Evolutionary conservation across 108 stramenopile species (phyloP).

Genomic region (Phaeodactylum tricornutum): DNA sequence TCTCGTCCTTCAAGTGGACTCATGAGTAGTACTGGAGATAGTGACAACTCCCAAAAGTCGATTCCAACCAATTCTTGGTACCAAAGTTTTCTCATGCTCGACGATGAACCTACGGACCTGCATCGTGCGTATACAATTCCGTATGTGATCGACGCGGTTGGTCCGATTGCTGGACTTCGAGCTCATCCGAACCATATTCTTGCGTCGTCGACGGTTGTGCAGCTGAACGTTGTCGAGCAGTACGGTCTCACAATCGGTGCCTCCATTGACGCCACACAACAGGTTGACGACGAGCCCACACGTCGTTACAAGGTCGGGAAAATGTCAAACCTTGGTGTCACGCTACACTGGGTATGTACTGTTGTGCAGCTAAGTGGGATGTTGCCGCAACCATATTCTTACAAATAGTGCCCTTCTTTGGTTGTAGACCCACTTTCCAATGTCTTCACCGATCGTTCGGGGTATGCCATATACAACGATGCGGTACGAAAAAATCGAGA

Average conservation of each 20-base stretch:
- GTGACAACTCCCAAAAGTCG: conserved; percentile 3
- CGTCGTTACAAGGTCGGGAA: conserved; percentile 16
- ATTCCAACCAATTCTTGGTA: conserved; percentile 81
- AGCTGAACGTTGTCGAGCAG: conserved; percentile 39
- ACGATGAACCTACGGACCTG: conserved; percentile 31
- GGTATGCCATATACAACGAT: conserved; percentile 88
- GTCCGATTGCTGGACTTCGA: conserved; percentile 64
- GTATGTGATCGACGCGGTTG: conserved; percentile 59
- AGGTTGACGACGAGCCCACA: conserved; percentile 1
- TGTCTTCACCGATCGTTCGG: conserved; percentile 65
- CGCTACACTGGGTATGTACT: conserved; percentile 50
- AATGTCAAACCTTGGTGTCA: conserved; percentile 50
- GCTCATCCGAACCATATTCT: conserved; percentile 39
- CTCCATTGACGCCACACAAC: conserved; percentile 4
- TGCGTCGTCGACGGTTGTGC: conserved; percentile 37
- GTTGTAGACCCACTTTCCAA: conserved; percentile 11
- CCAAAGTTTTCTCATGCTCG: conserved; percentile 55
- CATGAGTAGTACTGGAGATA: conserved; percentile 1
- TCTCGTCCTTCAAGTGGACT: conserved; percentile 10
- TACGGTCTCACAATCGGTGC: conserved; percentile 69
- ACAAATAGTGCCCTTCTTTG: not conserved
- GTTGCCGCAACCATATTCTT: not conserved
- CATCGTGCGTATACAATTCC: conserved; percentile 65
- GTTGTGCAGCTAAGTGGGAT: not conserved
- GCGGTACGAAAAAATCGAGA: conserved; percentile 17